phyloP scores from a whole-genome alignment of 306 rosid genomes.

The Rosa rugosa region DNA sequence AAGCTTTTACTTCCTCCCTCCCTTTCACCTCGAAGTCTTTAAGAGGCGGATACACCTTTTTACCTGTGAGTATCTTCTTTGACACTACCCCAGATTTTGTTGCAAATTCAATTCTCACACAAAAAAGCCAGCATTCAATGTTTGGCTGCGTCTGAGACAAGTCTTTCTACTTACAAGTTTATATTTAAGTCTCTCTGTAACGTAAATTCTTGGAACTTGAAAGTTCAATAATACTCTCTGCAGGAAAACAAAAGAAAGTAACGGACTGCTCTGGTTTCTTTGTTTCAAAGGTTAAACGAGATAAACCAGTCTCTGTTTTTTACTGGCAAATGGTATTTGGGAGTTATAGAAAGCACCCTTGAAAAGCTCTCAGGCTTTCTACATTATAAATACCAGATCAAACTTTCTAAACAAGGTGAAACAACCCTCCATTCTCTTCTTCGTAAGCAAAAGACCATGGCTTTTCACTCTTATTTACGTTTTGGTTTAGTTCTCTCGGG shows the following conservation, averaged over 20 bases:
- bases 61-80: slow-evolving; percentile 27
- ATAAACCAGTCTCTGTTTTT: slow-evolving; percentile 13
- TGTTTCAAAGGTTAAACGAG: slow-evolving; percentile 20
- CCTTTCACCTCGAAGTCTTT: not conserved
- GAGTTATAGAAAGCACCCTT: slow-evolving; percentile 26
- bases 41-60: not conserved
- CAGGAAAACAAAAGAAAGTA: not conserved
- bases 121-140: not conserved
- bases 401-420: slow-evolving; percentile 21
- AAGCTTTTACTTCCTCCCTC: not conserved
- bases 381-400: slow-evolving; percentile 21
- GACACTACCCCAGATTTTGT: slow-evolving; percentile 13
- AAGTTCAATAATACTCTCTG: not conserved
- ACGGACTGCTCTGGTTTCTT: slow-evolving; percentile 19
- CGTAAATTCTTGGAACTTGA: slow-evolving; percentile 9
- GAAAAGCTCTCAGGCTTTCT: slow-evolving; percentile 16
- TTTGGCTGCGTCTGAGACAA: slow-evolving; percentile 20
- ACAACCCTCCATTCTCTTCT: slow-evolving; percentile 22
- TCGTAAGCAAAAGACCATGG: slow-evolving; percentile 8
- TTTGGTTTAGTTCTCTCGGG: slow-evolving; percentile 11
- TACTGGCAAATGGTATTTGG: not conserved
- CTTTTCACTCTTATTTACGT: not conserved
- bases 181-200: slow-evolving; percentile 12
- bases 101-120: not conserved
- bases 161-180: not conserved